Base-by-base conservation (phyloP, 1,139 yeast genomes). In the Nakaseomyces delphensis region DNA sequence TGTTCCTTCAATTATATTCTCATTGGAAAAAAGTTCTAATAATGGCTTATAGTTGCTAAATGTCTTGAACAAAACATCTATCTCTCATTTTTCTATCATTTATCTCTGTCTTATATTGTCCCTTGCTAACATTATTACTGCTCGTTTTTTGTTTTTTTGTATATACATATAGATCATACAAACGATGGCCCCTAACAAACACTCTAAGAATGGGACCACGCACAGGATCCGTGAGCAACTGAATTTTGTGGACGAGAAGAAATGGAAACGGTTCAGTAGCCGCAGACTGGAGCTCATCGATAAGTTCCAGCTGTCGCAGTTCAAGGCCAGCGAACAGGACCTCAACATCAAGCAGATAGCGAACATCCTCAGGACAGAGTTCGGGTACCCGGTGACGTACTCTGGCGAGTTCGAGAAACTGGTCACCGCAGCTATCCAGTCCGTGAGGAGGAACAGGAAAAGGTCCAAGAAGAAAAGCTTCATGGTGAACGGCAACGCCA, bases 251-350 rank as follows among this genome's bases (percentile, higher is more conserved):
- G 96, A 91, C 60, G 95, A 86, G 51, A 68, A 78, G 42, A 70
- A 74, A 45, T 91, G 98, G 98, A 85, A 84, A 58, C 74, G 79
- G 53, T 89, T 91, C 58, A 82, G 94, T 10, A 87, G 95, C 1
- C 69, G 97, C 45, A 67, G 98, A 49, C 68, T 91, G 36, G 96
- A 87, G 63, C 69, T 91, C 44, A 91, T 91, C 35, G 96, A 89
- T 60, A 76, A 83, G 18, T 69, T 86, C 52, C 81, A 80, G 42
- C 68, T 91, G 44, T 77, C 87, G 50, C 73, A 79, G 24, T 77
- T 77, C 48, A 89, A 87, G 65, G 97, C 97, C 1, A 77, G 89
- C 45, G 97, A 91, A 60, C 97, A 91, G 61, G 96, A 89, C 53
- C 76, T 73, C 27, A 81, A 83, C 52, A 86, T 91, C 40, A 69